A percentile compares a stretch with the other conserved stretches of the same genome.
phyloP scores from a whole-genome alignment of 2,329 filamentous ascomycete species.

The Tolypocladium cylindrosporum region DNA sequence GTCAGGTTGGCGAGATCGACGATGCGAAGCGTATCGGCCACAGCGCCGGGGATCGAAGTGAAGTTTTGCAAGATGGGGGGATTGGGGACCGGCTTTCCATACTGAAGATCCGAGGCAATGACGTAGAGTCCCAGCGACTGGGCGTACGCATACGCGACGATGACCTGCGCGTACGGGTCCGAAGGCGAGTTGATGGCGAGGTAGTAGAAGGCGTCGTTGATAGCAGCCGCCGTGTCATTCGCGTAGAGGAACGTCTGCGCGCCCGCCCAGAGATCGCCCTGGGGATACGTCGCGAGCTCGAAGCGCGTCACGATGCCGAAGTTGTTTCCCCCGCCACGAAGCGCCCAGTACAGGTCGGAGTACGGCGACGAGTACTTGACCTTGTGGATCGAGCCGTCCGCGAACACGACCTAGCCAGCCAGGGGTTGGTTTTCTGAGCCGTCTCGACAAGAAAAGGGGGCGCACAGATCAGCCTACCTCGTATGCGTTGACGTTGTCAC shows the following conservation, averaged over 20 bases:
- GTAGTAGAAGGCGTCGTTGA: conserved; percentile 12
- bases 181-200: conserved; percentile 9
- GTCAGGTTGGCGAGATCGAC: conserved; percentile 10
- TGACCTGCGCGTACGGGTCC: conserved; percentile 12
- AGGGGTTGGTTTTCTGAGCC: background rate
- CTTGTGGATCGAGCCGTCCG: conserved; percentile 29
- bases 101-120: conserved; percentile 10
- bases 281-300: conserved; percentile 26
- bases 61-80: conserved; percentile 12
- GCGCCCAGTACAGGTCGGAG: conserved; percentile 46
- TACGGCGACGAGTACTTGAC: conserved; percentile 28
- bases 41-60: conserved; percentile 8
- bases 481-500: conserved; percentile 11
- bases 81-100: conserved; percentile 7
- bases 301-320: conserved; percentile 47
- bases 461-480: conserved; percentile 1
- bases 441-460: background rate
- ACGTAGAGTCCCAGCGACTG: conserved; percentile 6
- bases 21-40: conserved; percentile 9
- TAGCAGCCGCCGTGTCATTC: conserved; percentile 9
- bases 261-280: conserved; percentile 28
- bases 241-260: conserved; percentile 18
- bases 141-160: conserved; percentile 12
- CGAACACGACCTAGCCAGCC: conserved; percentile 27
- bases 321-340: conserved; percentile 44